phyloP scores from a whole-genome alignment of 495 filamentous ascomycete genomes.

The Penicillium arizonense region DNA sequence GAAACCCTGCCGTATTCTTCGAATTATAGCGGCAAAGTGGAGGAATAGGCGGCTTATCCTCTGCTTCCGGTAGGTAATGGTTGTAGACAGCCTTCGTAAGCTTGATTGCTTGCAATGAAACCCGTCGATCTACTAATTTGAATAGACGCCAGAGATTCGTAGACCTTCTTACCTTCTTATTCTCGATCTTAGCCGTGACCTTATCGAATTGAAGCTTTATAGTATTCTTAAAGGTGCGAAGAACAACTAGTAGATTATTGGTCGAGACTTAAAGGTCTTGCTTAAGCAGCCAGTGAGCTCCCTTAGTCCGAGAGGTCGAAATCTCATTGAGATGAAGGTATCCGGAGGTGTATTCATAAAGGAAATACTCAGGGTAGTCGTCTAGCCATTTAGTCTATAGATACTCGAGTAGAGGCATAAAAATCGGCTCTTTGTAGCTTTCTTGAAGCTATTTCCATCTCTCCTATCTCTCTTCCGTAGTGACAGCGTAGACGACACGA shows the following conservation, averaged over 20 bases:
- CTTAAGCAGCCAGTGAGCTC: slow-evolving; percentile 4
- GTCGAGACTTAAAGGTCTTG: neutral
- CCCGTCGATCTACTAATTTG: neutral
- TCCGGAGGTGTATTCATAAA: too few relatives aligned
- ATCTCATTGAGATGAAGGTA: neutral
- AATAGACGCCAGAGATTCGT: too few relatives aligned
- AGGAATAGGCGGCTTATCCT: neutral
- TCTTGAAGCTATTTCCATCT: too few relatives aligned
- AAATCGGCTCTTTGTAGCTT: too few relatives aligned
- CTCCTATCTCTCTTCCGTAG: too few relatives aligned
- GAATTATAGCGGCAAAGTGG: too few relatives aligned
- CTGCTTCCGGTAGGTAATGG: neutral
- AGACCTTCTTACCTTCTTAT: neutral
- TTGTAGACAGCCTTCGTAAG: neutral
- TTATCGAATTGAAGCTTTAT: neutral
- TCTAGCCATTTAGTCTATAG: too few relatives aligned
- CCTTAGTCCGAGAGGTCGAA: neutral
- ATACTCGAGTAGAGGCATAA: too few relatives aligned
- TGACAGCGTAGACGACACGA: too few relatives aligned
- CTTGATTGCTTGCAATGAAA: neutral
- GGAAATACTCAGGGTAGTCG: too few relatives aligned
- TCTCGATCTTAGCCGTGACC: neutral
- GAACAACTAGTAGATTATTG: neutral
- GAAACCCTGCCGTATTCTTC: too few relatives aligned
- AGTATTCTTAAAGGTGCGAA: too few relatives aligned